Percentiles rank a stretch among this genome's conserved stretches.
Conservation (phyloP, 192 early-diverging fungal genomes). For the Coemansia sp. region DNA sequence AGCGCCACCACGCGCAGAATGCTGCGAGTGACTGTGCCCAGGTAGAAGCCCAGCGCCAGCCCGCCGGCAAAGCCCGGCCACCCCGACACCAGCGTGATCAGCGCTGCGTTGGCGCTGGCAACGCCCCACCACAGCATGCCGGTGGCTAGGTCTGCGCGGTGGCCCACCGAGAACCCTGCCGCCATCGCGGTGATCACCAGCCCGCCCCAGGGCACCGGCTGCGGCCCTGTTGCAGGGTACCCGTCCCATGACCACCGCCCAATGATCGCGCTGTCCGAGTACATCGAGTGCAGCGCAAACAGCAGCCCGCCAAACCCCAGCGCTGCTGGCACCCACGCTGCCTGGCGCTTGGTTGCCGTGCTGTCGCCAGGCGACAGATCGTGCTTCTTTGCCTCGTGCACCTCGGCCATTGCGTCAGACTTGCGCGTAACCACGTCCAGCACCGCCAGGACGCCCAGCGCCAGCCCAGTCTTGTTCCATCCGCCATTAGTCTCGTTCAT, state of each 20-base stretch:
- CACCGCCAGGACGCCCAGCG: conserved; percentile 62
- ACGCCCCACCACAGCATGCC: conserved; percentile 61
- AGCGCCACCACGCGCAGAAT: conserved; percentile 59
- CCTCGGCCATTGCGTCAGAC: conserved; percentile 16
- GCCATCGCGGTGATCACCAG: conserved; percentile 62
- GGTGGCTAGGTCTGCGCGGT: conserved; percentile 39
- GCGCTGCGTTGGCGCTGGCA: conserved; percentile 56
- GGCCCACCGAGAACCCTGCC: conserved; percentile 53
- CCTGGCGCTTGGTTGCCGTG: conserved; percentile 4
- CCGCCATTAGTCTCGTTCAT: conserved; percentile 75
- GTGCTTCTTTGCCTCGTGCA: conserved; percentile 36
- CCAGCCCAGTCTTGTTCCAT: conserved; percentile 64
- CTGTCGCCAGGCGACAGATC: conserved; percentile 13
- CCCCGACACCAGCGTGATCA: conserved; percentile 59
- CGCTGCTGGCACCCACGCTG: conserved; percentile 57
- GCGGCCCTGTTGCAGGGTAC: conserved; percentile 72
- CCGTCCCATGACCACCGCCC: conserved; percentile 74
- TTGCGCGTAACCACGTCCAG: conserved; percentile 59
- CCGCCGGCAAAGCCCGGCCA: conserved; percentile 67
- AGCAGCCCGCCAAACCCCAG: conserved; percentile 64
- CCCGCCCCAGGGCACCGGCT: conserved; percentile 71
- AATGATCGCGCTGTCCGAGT: conserved; percentile 71
- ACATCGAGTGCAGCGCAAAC: conserved; percentile 76
- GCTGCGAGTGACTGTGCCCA: conserved; percentile 60
- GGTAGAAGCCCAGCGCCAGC: conserved; percentile 61